These are phyloP conservation scores for Lithohypha guttulata DNA, from an alignment of 2,329 filamentous ascomycete genomes.

Conservation along the genomic window DNA sequence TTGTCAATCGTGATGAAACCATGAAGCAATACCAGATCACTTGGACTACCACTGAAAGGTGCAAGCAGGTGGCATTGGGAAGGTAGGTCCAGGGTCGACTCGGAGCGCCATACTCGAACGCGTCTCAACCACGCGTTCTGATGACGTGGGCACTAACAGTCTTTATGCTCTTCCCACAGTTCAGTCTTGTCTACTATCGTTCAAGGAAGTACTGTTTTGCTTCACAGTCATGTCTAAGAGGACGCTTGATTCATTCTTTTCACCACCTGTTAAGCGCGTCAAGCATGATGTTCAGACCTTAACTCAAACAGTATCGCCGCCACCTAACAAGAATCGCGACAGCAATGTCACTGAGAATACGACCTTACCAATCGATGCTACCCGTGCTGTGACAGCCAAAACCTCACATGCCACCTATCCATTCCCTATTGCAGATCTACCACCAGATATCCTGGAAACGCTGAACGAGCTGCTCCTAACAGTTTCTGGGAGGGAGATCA, in stretches of 20 bases:
- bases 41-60: too few relatives aligned
- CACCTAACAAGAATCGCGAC: neutral
- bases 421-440: conserved; percentile 40
- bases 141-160: too few relatives aligned
- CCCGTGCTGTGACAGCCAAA: neutral
- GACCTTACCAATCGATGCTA: neutral
- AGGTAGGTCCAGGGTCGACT: too few relatives aligned
- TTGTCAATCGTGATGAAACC: too few relatives aligned
- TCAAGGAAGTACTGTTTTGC: too few relatives aligned
- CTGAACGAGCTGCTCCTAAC: conserved; percentile 26
- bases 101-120: too few relatives aligned
- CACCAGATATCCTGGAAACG: conserved; percentile 31
- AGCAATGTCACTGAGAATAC: too few relatives aligned
- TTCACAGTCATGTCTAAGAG: conserved; percentile 39
- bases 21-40: too few relatives aligned
- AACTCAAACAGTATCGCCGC: conserved; percentile 1
- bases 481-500: conserved; percentile 48
- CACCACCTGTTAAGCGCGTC: conserved; percentile 36
- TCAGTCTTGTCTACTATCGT: neutral
- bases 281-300: conserved; percentile 20
- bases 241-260: conserved; percentile 61
- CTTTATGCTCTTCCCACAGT: too few relatives aligned
- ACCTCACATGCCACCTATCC: conserved; percentile 44
- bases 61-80: too few relatives aligned
- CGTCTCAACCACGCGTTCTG: too few relatives aligned